Evolutionary conservation across 805 yeast genomes (phyloP), one percentile per base, ranked within the genome.

Genomic region (Metschnikowia rubicola): DNA sequence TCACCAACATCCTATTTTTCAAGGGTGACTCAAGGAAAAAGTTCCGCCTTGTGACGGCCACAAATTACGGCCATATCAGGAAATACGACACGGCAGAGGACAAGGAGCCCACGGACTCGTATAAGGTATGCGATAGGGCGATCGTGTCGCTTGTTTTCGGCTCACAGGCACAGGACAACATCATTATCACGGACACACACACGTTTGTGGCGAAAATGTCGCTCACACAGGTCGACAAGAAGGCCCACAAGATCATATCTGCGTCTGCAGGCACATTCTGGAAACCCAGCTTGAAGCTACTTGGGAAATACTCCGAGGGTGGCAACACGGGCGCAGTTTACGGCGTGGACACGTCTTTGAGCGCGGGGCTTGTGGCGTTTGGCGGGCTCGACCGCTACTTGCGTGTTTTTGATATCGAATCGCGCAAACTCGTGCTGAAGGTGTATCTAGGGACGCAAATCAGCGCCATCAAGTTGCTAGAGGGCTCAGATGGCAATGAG

Each of bases 331-430:
- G 94, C 19, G 80, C 89, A 10, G 84, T 83, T 21, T 91, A 95
- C 48, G 84, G 90, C 1, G 81, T 86, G 38, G 74, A 73, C 47
- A 67, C 77, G 3, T 46, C 47, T 10, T 48, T 50, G 10, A 64
- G 69, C 10, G 67, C 70, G 4, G 72, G 73, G 9, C 60, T 84
- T 29, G 59, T 91, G 8, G 82, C 83, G 2, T 74, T 88, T 15
- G 97, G 96, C 37, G 96, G 97, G 0, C 75, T 91, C 19, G 99
- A 94, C 61, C 76, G 96, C 58, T 92, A 89, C 58, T 73, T 88
- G 28, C 77, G 97, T 48, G 88, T 87, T 3, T 92, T 79, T 65
- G 85, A 89, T 50, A 61, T 81, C 4, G 68, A 67, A 2, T 66
- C 81, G 1, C 74, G 95, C 43, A 78, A 79, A 37, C 70, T 80